Evolutionary conservation across 2,329 filamentous ascomycete species (phyloP).

Genomic region (Epichloe elymi): DNA sequence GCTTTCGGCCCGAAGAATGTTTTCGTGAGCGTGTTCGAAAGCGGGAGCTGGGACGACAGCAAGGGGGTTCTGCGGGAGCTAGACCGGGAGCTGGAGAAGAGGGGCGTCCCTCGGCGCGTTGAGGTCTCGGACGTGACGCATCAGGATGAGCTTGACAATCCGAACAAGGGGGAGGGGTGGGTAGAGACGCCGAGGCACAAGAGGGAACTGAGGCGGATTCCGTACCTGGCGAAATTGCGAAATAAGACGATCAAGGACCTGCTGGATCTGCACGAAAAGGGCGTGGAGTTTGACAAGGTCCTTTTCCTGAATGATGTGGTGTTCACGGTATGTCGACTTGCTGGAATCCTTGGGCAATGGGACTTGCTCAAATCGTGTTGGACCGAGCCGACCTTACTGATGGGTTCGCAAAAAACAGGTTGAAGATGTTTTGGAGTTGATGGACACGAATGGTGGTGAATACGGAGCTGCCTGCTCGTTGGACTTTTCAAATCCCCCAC

Average conservation of each 20-base stretch:
- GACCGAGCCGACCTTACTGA: neutral
- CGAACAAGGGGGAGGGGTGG: conserved; percentile 43
- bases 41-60: conserved; percentile 55
- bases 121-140: conserved; percentile 47
- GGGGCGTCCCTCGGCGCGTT: conserved; percentile 41
- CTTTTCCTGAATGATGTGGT: conserved; percentile 52
- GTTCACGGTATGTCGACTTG: conserved; percentile 32
- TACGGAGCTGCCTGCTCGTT: conserved; percentile 51
- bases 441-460: conserved; percentile 42
- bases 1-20: conserved; percentile 50
- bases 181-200: conserved; percentile 41
- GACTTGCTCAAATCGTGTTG: too few relatives aligned
- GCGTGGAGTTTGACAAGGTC: conserved; percentile 42
- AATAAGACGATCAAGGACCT: conserved; percentile 52
- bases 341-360: neutral
- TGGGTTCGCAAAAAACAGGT: conserved; percentile 21
- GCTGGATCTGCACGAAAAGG: conserved; percentile 33
- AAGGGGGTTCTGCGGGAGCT: conserved; percentile 47
- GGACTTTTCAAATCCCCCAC: conserved; percentile 41
- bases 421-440: conserved; percentile 40
- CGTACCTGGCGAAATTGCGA: conserved; percentile 50
- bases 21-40: conserved; percentile 55
- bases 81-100: conserved; percentile 35
- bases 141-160: conserved; percentile 35
- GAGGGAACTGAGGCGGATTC: conserved; percentile 50